Conservation (phyloP, 2,329 filamentous ascomycete genomes). For the Escovopsis weberi region DNA sequence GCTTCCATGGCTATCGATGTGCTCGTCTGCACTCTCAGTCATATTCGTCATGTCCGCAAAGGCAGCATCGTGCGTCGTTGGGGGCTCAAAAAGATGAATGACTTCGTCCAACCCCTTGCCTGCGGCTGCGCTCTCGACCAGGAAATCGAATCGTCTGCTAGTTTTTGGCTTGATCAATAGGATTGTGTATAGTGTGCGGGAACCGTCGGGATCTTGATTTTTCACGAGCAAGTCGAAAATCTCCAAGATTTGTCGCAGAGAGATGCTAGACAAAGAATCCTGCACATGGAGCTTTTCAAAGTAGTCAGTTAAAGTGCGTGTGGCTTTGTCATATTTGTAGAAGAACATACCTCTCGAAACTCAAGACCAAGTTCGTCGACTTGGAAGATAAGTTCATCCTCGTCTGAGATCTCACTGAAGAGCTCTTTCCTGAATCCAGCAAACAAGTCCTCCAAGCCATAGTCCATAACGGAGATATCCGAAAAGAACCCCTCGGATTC, state of each 20-base stretch:
- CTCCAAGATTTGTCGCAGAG: constrained; percentile 26
- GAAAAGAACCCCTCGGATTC: constrained; percentile 29
- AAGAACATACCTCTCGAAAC: constrained; percentile 31
- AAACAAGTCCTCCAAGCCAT: constrained; percentile 30
- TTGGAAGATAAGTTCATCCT: constrained; percentile 36
- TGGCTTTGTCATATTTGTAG: neutral
- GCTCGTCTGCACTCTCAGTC: constrained; percentile 1
- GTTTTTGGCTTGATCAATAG: constrained; percentile 26
- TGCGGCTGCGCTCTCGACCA: constrained; percentile 27
- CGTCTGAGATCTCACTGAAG: constrained; percentile 26
- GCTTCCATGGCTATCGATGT: neutral
- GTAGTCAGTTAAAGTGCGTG: constrained; percentile 10
- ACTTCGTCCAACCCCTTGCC: constrained; percentile 28
- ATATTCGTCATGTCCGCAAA: constrained; percentile 1
- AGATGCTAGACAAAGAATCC: constrained; percentile 21
- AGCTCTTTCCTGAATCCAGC: constrained; percentile 31
- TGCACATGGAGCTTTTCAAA: constrained; percentile 19
- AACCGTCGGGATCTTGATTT: constrained; percentile 26
- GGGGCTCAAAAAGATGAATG: constrained; percentile 22
- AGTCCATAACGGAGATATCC: constrained; percentile 25
- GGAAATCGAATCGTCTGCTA: constrained; percentile 23
- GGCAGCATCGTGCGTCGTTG: constrained; percentile 2
- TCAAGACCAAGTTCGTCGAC: constrained; percentile 38
- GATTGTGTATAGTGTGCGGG: constrained; percentile 26
- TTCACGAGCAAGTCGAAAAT: constrained; percentile 28